Percentiles rank a stretch among this genome's conserved stretches.
These are phyloP conservation scores for Wilcoxina mikolae DNA, from an alignment of 495 filamentous ascomycete genomes.

Conservation along the genomic window DNA sequence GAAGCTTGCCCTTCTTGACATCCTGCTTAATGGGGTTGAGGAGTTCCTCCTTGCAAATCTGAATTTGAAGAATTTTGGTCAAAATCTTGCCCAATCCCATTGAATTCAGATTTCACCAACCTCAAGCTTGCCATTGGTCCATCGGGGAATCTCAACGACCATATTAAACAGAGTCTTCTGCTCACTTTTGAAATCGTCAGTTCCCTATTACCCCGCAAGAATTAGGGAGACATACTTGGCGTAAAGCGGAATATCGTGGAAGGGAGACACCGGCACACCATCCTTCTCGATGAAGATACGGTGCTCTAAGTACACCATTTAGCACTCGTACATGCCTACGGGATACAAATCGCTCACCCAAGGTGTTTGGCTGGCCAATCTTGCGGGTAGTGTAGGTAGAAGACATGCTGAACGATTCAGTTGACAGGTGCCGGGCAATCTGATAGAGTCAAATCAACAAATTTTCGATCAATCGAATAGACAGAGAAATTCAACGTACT, in stretches of 20 bases:
- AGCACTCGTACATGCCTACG: neutral
- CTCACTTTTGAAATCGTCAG: slow-evolving; percentile 15
- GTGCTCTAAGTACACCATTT: slow-evolving; percentile 45
- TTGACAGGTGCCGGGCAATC: slow-evolving; percentile 28
- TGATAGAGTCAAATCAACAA: slow-evolving; percentile 1
- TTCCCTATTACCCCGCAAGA: neutral
- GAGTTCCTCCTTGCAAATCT: slow-evolving; percentile 91
- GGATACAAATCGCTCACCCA: slow-evolving; percentile 30
- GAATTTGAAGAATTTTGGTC: neutral
- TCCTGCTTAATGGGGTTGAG: slow-evolving; percentile 96
- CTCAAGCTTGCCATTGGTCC: slow-evolving; percentile 99
- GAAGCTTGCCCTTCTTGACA: slow-evolving; percentile 80
- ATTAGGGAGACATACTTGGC: slow-evolving; percentile 45
- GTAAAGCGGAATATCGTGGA: slow-evolving; percentile 97
- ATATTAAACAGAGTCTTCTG: slow-evolving; percentile 94
- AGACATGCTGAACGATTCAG: slow-evolving; percentile 16
- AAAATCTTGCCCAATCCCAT: too few relatives aligned
- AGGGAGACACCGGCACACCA: slow-evolving; percentile 82
- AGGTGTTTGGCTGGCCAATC: slow-evolving; percentile 74
- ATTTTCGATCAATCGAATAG: neutral
- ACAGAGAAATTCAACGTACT: neutral
- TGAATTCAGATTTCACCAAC: slow-evolving; percentile 36
- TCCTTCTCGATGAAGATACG: slow-evolving; percentile 96
- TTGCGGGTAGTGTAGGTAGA: slow-evolving; percentile 61
- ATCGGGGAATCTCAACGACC: slow-evolving; percentile 97